Percentiles rank a stretch among this genome's conserved stretches.
These are phyloP conservation scores for Hyaloraphidium curvatum DNA, from an alignment of 192 early-diverging fungal genomes.

Conservation along the genomic window DNA sequence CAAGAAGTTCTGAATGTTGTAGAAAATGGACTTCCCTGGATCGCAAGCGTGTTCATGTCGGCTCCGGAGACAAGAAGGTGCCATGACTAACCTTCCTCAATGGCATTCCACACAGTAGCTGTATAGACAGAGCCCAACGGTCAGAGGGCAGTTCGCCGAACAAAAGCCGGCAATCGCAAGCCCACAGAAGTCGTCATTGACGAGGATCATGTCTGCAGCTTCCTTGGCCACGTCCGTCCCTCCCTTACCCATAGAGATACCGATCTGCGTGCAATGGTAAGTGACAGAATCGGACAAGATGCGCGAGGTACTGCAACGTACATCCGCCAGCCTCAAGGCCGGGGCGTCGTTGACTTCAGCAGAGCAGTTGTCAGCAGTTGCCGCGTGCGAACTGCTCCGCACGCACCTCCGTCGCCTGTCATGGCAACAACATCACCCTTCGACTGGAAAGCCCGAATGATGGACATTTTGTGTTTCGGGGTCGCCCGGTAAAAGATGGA, in stretches of 20 bases:
- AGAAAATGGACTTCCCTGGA: constrained; percentile 81
- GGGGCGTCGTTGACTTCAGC: constrained; percentile 75
- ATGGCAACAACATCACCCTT: constrained; percentile 81
- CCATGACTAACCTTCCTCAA: constrained; percentile 61
- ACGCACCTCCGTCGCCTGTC: constrained; percentile 68
- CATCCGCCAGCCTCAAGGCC: constrained; percentile 56
- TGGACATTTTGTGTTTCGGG: constrained; percentile 79
- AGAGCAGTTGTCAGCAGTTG: constrained; percentile 3
- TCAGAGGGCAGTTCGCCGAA: neutral
- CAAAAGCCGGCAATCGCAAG: neutral
- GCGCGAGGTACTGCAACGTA: neutral
- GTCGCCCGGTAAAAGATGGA: constrained; percentile 47
- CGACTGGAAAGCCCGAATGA: constrained; percentile 71
- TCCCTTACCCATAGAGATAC: constrained; percentile 87
- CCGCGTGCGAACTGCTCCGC: neutral
- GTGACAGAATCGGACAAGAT: neutral
- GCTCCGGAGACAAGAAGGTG: neutral
- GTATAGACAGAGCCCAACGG: neutral
- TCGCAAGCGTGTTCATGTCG: neutral
- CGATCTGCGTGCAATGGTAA: constrained; percentile 43
- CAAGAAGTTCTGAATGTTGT: constrained; percentile 94
- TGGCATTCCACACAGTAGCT: constrained; percentile 75
- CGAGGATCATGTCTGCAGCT: constrained; percentile 90
- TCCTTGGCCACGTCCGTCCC: constrained; percentile 94
- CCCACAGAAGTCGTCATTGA: constrained; percentile 73